A percentile compares a stretch with the other conserved stretches of the same genome.
Conservation (phyloP, 192 early-diverging fungal species). For the Mortierella antarctica region DNA sequence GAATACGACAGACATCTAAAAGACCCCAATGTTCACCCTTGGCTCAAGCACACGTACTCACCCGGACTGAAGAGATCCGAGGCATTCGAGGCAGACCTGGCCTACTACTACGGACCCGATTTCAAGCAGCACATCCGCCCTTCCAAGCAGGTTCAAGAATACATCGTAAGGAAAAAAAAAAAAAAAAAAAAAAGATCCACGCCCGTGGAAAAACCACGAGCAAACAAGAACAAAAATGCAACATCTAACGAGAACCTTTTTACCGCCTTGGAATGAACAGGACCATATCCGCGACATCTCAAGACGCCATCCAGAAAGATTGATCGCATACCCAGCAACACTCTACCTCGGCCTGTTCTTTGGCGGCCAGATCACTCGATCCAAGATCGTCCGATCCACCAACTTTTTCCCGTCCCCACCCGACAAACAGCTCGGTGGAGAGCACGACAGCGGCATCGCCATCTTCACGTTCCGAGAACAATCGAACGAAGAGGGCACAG, state of each 20-base stretch:
- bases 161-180: constrained; percentile 18
- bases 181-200: neutral
- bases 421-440: constrained; percentile 28
- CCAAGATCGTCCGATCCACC: constrained; percentile 32
- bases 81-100: constrained; percentile 35
- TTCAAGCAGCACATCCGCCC: constrained; percentile 25
- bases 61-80: constrained; percentile 28
- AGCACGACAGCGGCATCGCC: constrained; percentile 34
- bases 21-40: constrained; percentile 9
- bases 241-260: neutral
- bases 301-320: constrained; percentile 30
- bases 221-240: neutral
- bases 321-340: constrained; percentile 42
- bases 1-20: constrained; percentile 20
- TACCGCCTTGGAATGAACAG: neutral
- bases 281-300: constrained; percentile 44
- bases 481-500: neutral
- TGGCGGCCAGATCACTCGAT: constrained; percentile 32
- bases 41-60: constrained; percentile 20
- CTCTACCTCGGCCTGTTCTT: constrained; percentile 45
- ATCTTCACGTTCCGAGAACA: constrained; percentile 37
- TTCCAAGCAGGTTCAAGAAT: constrained; percentile 13
- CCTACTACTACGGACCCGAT: constrained; percentile 35
- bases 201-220: neutral
- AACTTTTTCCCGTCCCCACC: constrained; percentile 43